These are phyloP conservation scores for Colletotrichum sp. DNA, from an alignment of 2,329 filamentous ascomycete genomes.

Conservation along the genomic window DNA sequence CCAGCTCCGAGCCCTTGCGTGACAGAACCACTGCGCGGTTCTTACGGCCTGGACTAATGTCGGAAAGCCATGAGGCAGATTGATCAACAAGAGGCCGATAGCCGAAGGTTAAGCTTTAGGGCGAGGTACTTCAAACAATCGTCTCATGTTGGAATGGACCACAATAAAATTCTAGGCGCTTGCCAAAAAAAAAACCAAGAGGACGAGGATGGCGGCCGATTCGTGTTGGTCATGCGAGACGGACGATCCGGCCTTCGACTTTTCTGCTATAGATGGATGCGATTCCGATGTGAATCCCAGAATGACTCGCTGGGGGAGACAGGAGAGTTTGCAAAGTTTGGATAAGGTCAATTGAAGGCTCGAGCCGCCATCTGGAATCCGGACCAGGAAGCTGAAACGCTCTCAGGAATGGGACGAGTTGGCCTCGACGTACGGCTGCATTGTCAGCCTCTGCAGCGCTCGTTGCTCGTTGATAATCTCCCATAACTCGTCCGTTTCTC, in stretches of 20 bases:
- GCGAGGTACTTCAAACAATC: slow-evolving; percentile 9
- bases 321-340: slow-evolving; percentile 1
- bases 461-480: slow-evolving; percentile 43
- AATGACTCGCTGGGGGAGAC: slow-evolving; percentile 1
- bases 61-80: not conserved
- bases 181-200: not conserved
- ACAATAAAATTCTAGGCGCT: not conserved
- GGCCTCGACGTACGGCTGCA: slow-evolving; percentile 31
- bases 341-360: slow-evolving; percentile 22
- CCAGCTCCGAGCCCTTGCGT: not conserved
- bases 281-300: not conserved
- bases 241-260: not conserved
- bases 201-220: not conserved
- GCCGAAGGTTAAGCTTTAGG: slow-evolving; percentile 13
- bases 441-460: slow-evolving; percentile 36
- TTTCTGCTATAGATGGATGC: not conserved
- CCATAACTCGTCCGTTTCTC: slow-evolving; percentile 42
- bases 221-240: slow-evolving; percentile 14
- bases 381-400: slow-evolving; percentile 10
- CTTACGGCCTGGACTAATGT: not conserved
- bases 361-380: slow-evolving; percentile 13
- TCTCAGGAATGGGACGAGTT: slow-evolving; percentile 23
- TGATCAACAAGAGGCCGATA: slow-evolving; percentile 3
- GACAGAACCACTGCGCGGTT: not conserved
- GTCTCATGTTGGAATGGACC: not conserved